Base-by-base conservation (phyloP, 2,329 filamentous ascomycete species). In the Rutstroemia sp. region DNA sequence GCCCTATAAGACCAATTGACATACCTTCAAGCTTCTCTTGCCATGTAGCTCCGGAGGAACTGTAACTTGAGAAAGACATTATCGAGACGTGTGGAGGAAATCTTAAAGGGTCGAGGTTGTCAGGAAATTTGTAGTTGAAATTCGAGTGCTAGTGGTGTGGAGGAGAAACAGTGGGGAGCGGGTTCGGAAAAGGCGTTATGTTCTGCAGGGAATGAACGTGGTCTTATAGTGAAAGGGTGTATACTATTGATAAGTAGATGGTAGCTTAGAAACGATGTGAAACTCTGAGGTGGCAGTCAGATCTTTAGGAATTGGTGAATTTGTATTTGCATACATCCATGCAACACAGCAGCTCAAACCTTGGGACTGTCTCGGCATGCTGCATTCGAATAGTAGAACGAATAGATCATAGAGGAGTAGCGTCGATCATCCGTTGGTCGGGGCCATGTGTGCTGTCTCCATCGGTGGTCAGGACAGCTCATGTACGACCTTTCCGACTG, bases 1-100 rank as follows among this genome's bases (percentile, higher is more conserved):
- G 49, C 38, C 27, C 39, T n/a, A 34, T 4, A 49, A 44, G 27
- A 39, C 12, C 10, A 38, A 62, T 55, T 56, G 63, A 58, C 69
- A 45, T 71, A 71, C 70, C 67, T 64, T 71, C 65, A 25, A 72
- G 69, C 61, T 65, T 71, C 55, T 72, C 70, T 61, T 71, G 68
- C 70, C 70, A 72, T 47, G 64, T 67, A 60, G 57, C 60, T 57
- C 61, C 54, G 30, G 52, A 52, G 21, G 65, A 64, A 48, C 56
- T 58, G 50, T 65, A 64, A 53, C 55, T 64, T 57, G 63, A 64
- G 57, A 65, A 68, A 51, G 68, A 66, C 68, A 70, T 69, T 39
- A 36, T 62, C 58, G 59, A 14, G 42, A 19, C 5, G 38, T 25
- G 46, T 54, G 44, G 58, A 53, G 36, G 48, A 55, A 36, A 54